These are phyloP conservation scores for Dryas octopetala DNA, from an alignment of 306 rosid genomes.

Conservation along the genomic window DNA sequence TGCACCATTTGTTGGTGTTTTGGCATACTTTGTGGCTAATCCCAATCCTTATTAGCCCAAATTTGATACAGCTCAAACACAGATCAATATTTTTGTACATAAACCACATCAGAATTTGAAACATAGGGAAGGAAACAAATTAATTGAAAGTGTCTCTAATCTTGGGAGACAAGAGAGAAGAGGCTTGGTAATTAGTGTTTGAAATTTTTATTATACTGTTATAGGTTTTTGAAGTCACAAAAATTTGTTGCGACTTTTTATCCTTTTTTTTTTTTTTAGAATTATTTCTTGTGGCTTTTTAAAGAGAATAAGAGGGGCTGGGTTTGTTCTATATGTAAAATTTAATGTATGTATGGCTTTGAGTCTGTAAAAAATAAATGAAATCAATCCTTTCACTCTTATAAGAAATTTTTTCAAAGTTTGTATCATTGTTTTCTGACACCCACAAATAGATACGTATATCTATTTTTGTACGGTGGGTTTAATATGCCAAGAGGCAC, in stretches of 20 bases:
- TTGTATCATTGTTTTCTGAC: no score
- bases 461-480: no score
- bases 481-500: no score
- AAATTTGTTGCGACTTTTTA: conserved; percentile 30
- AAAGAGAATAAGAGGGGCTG: not conserved
- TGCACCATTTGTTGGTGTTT: conserved; percentile 87
- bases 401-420: not conserved
- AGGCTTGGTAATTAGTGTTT: conserved; percentile 43
- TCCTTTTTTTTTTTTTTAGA: not conserved
- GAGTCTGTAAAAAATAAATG: not conserved
- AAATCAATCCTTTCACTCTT: not conserved
- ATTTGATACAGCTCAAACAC: not conserved
- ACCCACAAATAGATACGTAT: no score
- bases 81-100: conserved; percentile 20
- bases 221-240: conserved; percentile 35
- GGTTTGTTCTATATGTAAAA: not conserved
- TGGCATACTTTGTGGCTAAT: conserved; percentile 72
- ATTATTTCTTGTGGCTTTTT: no score
- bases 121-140: conserved; percentile 6
- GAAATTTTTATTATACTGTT: not conserved
- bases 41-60: conserved; percentile 38
- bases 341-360: not conserved
- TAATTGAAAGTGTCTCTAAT: conserved; percentile 51
- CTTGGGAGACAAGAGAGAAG: conserved; percentile 63
- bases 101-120: conserved; percentile 20